Percentiles rank a stretch among this genome's conserved stretches.
Conservation (phyloP, 371 early-diverging fungal genomes). For the Lichtheimia ramosa region DNA sequence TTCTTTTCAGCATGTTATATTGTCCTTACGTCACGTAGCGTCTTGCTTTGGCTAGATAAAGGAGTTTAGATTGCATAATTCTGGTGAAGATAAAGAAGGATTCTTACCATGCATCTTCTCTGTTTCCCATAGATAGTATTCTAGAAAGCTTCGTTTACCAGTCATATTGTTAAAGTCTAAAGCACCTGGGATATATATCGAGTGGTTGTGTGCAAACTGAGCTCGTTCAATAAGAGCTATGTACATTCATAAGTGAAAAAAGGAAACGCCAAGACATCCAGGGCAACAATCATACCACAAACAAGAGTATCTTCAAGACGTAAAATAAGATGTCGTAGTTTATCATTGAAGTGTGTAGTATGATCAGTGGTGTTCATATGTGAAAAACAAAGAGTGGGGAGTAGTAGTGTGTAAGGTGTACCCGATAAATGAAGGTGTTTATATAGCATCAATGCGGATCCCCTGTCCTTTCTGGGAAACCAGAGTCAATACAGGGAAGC, state of each 20-base stretch:
- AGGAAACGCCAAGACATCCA: background rate
- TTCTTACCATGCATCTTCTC: constrained; percentile 87
- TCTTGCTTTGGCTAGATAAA: constrained; percentile 76
- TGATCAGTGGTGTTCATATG: constrained; percentile 14
- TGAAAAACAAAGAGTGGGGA: too few relatives aligned
- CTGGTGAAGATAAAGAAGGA: background rate
- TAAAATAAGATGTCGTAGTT: constrained; percentile 74
- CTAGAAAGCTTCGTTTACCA: constrained; percentile 73
- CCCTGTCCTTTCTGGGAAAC: too few relatives aligned
- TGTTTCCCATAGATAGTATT: constrained; percentile 87
- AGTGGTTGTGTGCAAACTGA: constrained; percentile 82
- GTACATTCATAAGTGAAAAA: background rate
- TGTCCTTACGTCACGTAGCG: constrained; percentile 66
- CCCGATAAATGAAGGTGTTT: too few relatives aligned
- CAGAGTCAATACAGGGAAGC: too few relatives aligned
- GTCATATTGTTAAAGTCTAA: constrained; percentile 68
- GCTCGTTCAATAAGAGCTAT: constrained; percentile 75
- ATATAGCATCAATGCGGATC: too few relatives aligned
- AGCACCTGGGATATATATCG: constrained; percentile 72
- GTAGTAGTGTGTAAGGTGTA: too few relatives aligned
- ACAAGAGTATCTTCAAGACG: constrained; percentile 95
- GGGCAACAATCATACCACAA: constrained; percentile 67
- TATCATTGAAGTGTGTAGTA: constrained; percentile 42
- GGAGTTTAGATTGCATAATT: background rate
- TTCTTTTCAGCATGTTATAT: background rate